Percentiles rank a stretch among this genome's conserved stretches.
Evolutionary conservation across 495 filamentous ascomycete species (phyloP).

Genomic region (Xylaria intraflava): DNA sequence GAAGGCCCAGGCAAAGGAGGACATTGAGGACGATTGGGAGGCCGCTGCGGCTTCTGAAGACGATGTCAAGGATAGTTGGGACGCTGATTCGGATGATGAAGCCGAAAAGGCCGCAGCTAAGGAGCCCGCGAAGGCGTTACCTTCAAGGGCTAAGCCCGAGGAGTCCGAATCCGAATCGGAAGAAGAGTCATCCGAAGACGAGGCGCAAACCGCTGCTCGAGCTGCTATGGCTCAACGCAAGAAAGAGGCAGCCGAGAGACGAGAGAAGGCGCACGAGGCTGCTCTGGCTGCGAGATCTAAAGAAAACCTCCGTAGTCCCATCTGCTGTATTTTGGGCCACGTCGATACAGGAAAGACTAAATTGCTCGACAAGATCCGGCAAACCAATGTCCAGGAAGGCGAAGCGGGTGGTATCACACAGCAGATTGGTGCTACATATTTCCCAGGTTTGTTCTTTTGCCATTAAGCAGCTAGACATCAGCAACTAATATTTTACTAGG

Average conservation of each 20-base stretch:
- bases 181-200: constrained; percentile 59
- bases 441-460: constrained; percentile 47
- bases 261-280: constrained; percentile 83
- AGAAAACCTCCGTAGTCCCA: constrained; percentile 92
- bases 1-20: constrained; percentile 47
- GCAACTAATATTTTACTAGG: constrained; percentile 33
- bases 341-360: constrained; percentile 99
- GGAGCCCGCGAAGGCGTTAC: constrained; percentile 25
- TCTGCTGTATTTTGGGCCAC: constrained; percentile 99
- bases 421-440: constrained; percentile 99
- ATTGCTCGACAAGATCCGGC: constrained; percentile 94
- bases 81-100: constrained; percentile 78
- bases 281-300: constrained; percentile 86
- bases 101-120: constrained; percentile 29
- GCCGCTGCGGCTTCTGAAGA: constrained; percentile 67
- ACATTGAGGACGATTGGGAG: constrained; percentile 82
- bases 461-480: neutral
- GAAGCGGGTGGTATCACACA: constrained; percentile 99
- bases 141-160: constrained; percentile 37
- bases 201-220: constrained; percentile 60
- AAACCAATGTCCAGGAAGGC: constrained; percentile 98
- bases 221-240: constrained; percentile 67
- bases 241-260: constrained; percentile 82
- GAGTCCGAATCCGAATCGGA: constrained; percentile 33
- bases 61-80: constrained; percentile 91